Percentiles rank a stretch among this genome's conserved stretches.
These are phyloP conservation scores for Penicillium sp. DNA, from an alignment of 2,329 filamentous ascomycete genomes.

Conservation along the genomic window DNA sequence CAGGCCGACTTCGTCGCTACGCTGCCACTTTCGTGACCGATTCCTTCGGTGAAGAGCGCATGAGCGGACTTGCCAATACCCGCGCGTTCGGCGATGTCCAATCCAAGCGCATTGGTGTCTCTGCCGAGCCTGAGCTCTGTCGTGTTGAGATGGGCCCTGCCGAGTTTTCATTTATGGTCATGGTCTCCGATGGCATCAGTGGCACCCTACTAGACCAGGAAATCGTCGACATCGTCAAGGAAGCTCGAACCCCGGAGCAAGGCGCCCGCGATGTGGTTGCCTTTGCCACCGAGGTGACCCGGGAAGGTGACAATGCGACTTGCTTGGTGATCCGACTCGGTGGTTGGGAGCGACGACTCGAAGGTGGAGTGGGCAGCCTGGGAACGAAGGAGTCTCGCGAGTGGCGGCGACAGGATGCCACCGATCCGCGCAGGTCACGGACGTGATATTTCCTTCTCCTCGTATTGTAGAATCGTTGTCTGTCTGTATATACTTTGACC, in stretches of 20 bases:
- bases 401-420: conserved; percentile 76
- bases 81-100: conserved; percentile 91
- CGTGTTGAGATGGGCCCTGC: conserved; percentile 78
- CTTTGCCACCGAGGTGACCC: conserved; percentile 84
- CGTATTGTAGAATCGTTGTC: conserved; percentile 12
- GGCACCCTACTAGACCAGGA: conserved; percentile 89
- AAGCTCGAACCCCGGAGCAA: conserved; percentile 87
- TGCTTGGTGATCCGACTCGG: conserved; percentile 65
- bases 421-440: conserved; percentile 75
- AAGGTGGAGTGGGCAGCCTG: conserved; percentile 85
- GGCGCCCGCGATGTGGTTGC: conserved; percentile 77
- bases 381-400: conserved; percentile 92
- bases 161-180: conserved; percentile 85
- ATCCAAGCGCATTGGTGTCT: conserved; percentile 89
- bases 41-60: conserved; percentile 95
- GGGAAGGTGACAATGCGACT: conserved; percentile 66
- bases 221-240: conserved; percentile 93
- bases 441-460: conserved; percentile 33
- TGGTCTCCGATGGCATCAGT: conserved; percentile 87
- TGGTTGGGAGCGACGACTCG: conserved; percentile 65
- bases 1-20: conserved; percentile 80
- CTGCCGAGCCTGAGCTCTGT: conserved; percentile 86
- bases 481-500: conserved; percentile 29
- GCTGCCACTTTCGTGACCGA: conserved; percentile 88
- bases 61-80: conserved; percentile 90